Evolutionary conservation across 2,329 filamentous ascomycete genomes (phyloP).

Genomic region (Plectosphaerella cucumerina): DNA sequence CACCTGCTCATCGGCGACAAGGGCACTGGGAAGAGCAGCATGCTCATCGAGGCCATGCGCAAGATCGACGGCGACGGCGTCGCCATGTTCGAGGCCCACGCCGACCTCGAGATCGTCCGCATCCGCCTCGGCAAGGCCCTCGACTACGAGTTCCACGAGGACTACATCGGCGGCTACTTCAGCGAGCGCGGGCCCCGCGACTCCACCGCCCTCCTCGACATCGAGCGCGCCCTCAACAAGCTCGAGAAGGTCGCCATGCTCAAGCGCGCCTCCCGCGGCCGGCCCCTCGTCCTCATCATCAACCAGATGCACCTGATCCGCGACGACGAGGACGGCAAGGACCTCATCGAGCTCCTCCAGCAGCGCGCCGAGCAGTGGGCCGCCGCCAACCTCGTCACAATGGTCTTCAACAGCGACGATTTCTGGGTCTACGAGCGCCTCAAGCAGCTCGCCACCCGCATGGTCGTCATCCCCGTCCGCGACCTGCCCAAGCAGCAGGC

Average conservation of each 20-base stretch:
- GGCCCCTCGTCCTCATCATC: slow-evolving; percentile 85
- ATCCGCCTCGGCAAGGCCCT: slow-evolving; percentile 88
- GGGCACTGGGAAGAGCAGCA: slow-evolving; percentile 92
- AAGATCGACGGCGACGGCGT: slow-evolving; percentile 86
- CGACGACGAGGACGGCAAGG: slow-evolving; percentile 88
- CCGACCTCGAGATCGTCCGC: slow-evolving; percentile 91
- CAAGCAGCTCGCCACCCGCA: slow-evolving; percentile 86
- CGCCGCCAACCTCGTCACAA: slow-evolving; percentile 81
- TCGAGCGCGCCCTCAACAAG: slow-evolving; percentile 96
- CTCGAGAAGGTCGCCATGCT: slow-evolving; percentile 88
- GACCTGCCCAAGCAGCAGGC: slow-evolving; percentile 80
- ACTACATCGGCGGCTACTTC: slow-evolving; percentile 95
- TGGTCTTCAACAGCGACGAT: slow-evolving; percentile 94
- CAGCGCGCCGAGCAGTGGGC: slow-evolving; percentile 97
- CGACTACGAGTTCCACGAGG: slow-evolving; percentile 95
- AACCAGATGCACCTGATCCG: slow-evolving; percentile 90
- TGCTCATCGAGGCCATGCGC: slow-evolving; percentile 92
- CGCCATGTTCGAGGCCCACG: slow-evolving; percentile 94
- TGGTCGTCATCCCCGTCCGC: slow-evolving; percentile 85
- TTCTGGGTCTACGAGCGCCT: slow-evolving; percentile 98
- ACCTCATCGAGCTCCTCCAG: slow-evolving; percentile 90
- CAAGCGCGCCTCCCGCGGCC: slow-evolving; percentile 55
- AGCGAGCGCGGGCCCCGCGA: slow-evolving; percentile 90
- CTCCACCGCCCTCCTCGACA: slow-evolving; percentile 86
- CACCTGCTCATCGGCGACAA: slow-evolving; percentile 92